Conservation (phyloP, 345 rosid species). For the Camelina sativa region DNA sequence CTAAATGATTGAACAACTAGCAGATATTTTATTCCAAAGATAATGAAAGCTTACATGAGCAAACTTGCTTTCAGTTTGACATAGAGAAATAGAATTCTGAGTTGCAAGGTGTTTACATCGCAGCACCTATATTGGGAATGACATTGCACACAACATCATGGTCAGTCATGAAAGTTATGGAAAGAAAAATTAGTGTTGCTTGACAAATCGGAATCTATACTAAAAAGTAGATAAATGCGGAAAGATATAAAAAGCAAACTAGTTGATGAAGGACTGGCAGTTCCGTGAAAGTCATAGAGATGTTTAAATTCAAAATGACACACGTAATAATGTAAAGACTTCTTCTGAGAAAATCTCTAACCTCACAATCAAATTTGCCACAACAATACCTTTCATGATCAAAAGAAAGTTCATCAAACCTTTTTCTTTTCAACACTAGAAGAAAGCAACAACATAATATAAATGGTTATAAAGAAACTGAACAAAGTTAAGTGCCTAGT, state of each 20-base stretch:
- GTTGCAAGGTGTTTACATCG: background rate
- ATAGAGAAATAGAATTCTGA: conserved; percentile 15
- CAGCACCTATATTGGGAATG: conserved; percentile 17
- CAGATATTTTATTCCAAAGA: conserved; percentile 3
- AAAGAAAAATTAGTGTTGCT: background rate
- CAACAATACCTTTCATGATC: conserved; percentile 20
- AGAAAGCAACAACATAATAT: conserved; percentile 20
- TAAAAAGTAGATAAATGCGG: conserved; percentile 24
- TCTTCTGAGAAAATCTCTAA: conserved; percentile 12
- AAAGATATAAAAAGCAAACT: conserved; percentile 18
- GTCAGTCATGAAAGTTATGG: conserved; percentile 19
- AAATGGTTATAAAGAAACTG: conserved; percentile 17
- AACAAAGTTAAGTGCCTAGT: conserved; percentile 22
- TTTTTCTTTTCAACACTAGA: conserved; percentile 13
- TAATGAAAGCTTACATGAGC: conserved; percentile 31
- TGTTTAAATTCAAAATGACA: conserved; percentile 6
- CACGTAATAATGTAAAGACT: background rate
- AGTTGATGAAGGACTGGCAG: conserved; percentile 25
- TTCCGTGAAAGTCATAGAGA: conserved; percentile 30
- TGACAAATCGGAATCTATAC: conserved; percentile 27
- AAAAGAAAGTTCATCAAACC: conserved; percentile 21
- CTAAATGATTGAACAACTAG: conserved; percentile 27
- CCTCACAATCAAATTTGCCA: conserved; percentile 24
- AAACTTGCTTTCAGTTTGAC: conserved; percentile 15
- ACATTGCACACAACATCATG: conserved; percentile 8